Base-by-base conservation (phyloP, 192 early-diverging fungal genomes). In the Pilobolus umbonatus region DNA sequence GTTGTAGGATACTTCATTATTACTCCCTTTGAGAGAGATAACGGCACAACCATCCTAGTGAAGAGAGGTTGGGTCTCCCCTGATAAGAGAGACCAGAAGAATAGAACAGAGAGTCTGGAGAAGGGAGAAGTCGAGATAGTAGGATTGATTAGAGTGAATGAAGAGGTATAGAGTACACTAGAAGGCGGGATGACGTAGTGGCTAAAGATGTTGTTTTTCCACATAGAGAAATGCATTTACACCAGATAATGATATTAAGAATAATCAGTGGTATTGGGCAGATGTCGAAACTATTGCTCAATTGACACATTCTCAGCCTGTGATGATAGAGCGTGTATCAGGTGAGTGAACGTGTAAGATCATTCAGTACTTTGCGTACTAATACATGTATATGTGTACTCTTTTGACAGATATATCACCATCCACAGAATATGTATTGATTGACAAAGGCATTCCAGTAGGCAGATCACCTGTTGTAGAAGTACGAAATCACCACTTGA, bases 11-110 rank as follows among this genome's bases (percentile, higher is more conserved):
- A 87, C 54, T 72, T 86, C 40, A 65, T 90, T 0, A 78, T 91
- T 2, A 89, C 91, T 10, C 91, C 91, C 6, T 70, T 91, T 55
- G 80, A 80, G 60, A 80, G 88, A 24, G 74, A 81, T 32, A 81
- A 86, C 57, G 86, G 87, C 51, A 80, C 81, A 12, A 81, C 80
- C 14, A 79, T 94, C 10, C 73, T 96, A 34, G 82, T 96, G 14
- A 88, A 91, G 65, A 83, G 94, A 31, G 94, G 94, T 10, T 96
- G 94, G 92, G 86, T 96, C 19, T 76, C 85, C 11, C 75, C 80
- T 19, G 84, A 85, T 5, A 84, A 88, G 47, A 74, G 75, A 22
- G 81, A 85, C 12, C 80, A 75, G 25, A 57, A 62, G 6, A 63
- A 70, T 2, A 72, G 89, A 12, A 73, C 78, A 4, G 80, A 77